These are phyloP conservation scores for Millerago galiae DNA, from an alignment of 805 yeast species.

Conservation along the genomic window DNA sequence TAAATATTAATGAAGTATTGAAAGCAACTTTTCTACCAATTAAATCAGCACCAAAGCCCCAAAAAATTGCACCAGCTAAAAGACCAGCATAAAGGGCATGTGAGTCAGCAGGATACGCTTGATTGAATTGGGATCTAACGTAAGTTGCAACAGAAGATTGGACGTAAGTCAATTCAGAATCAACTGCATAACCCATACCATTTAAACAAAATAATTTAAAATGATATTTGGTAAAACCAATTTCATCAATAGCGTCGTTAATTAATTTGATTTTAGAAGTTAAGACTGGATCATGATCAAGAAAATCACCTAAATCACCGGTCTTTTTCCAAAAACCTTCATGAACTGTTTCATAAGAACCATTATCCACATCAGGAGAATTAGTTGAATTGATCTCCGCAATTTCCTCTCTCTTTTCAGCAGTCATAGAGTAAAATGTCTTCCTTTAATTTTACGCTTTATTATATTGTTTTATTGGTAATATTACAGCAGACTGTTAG, in stretches of 20 bases:
- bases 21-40: slow-evolving; percentile 46
- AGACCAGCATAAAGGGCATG: slow-evolving; percentile 42
- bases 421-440: too few relatives aligned
- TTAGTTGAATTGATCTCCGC: too few relatives aligned
- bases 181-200: slow-evolving; percentile 46
- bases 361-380: too few relatives aligned
- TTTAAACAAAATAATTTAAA: slow-evolving; percentile 38
- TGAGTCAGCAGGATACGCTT: slow-evolving; percentile 35
- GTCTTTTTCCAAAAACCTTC: slow-evolving; percentile 10
- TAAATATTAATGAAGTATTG: slow-evolving; percentile 37
- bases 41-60: slow-evolving; percentile 48
- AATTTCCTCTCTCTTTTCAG: too few relatives aligned
- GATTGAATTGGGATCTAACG: slow-evolving; percentile 40
- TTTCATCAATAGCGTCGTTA: slow-evolving; percentile 50
- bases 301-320: slow-evolving; percentile 14
- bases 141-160: slow-evolving; percentile 39
- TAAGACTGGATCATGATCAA: slow-evolving; percentile 23
- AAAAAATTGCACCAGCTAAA: slow-evolving; percentile 40
- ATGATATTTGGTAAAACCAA: slow-evolving; percentile 53
- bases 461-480: too few relatives aligned
- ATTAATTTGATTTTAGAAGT: slow-evolving; percentile 34
- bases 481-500: too few relatives aligned
- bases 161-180: slow-evolving; percentile 41
- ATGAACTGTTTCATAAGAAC: too few relatives aligned
- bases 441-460: too few relatives aligned